Conservation (phyloP, 2,329 filamentous ascomycete genomes). For the Bipolaris zeicola region DNA sequence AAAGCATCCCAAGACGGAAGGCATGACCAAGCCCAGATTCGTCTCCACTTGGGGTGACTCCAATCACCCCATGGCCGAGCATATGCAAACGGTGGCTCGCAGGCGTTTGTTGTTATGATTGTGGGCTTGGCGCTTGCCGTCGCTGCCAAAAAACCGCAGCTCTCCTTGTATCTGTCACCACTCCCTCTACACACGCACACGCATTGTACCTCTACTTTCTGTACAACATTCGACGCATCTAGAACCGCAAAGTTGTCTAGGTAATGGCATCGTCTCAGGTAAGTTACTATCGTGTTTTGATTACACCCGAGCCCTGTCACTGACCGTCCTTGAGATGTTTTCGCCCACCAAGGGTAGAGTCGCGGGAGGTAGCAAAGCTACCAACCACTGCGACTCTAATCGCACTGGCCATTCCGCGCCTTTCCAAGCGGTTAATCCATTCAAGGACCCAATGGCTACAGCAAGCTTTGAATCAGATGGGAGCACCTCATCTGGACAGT, state of each 20-base stretch:
- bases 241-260: background rate
- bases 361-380: background rate
- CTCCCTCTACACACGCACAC: background rate
- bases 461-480: conserved; percentile 12
- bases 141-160: conserved; percentile 1
- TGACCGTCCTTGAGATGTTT: conserved; percentile 19
- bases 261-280: conserved; percentile 17
- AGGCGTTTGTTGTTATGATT: conserved; percentile 1
- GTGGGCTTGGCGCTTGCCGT: conserved; percentile 5
- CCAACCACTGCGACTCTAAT: background rate
- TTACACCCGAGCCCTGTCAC: conserved; percentile 2
- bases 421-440: conserved; percentile 9
- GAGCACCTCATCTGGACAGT: conserved; percentile 20
- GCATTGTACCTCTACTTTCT: background rate
- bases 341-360: conserved; percentile 2
- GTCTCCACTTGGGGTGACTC: conserved; percentile 1
- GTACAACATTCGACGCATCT: background rate
- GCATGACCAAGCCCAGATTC: conserved; percentile 5
- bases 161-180: background rate
- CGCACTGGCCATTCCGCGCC: background rate
- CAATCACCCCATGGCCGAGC: background rate
- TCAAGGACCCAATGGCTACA: conserved; percentile 9
- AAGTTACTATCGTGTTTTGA: conserved; percentile 6
- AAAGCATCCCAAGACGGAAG: conserved; percentile 7
- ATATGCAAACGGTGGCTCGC: background rate